These are phyloP conservation scores for Hygrocybe coccinea DNA, from an alignment of 768 basidiomycete species.

Conservation along the genomic window DNA sequence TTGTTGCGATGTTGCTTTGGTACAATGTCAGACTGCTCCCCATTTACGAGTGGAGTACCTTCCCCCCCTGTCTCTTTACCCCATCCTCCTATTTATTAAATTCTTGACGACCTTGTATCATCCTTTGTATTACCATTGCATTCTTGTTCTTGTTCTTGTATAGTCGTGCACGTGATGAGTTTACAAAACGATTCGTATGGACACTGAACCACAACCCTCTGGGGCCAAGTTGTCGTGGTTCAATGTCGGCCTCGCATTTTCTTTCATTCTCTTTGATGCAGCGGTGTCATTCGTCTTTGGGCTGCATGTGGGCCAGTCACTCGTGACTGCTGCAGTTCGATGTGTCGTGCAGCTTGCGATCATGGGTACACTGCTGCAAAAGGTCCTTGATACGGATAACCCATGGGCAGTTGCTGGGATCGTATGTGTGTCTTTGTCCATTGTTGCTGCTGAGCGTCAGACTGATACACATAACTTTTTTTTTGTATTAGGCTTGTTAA, in stretches of 20 bases:
- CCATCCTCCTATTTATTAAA: too few relatives aligned
- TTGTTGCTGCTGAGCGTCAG: background rate
- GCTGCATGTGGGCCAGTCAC: conserved; percentile 63
- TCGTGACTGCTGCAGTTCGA: conserved; percentile 64
- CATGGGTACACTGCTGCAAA: conserved; percentile 64
- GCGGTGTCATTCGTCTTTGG: conserved; percentile 57
- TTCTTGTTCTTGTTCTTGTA: too few relatives aligned
- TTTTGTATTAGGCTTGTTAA: conserved; percentile 51
- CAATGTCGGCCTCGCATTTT: conserved; percentile 72
- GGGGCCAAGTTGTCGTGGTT: conserved; percentile 38
- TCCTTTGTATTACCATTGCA: background rate
- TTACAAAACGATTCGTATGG: too few relatives aligned
- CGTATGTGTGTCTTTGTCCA: conserved; percentile 47
- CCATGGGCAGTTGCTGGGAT: conserved; percentile 73
- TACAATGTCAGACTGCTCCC: too few relatives aligned
- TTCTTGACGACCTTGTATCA: too few relatives aligned
- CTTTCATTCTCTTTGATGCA: conserved; percentile 72
- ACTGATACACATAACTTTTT: background rate
- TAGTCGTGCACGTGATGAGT: too few relatives aligned
- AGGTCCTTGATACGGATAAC: conserved; percentile 71
- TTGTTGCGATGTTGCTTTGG: background rate
- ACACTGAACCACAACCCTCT: background rate
- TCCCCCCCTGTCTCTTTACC: too few relatives aligned
- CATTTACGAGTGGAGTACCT: too few relatives aligned
- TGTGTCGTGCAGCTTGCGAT: conserved; percentile 76